phyloP scores from a whole-genome alignment of 768 basidiomycete species.

The Boletus reticuloceps region DNA sequence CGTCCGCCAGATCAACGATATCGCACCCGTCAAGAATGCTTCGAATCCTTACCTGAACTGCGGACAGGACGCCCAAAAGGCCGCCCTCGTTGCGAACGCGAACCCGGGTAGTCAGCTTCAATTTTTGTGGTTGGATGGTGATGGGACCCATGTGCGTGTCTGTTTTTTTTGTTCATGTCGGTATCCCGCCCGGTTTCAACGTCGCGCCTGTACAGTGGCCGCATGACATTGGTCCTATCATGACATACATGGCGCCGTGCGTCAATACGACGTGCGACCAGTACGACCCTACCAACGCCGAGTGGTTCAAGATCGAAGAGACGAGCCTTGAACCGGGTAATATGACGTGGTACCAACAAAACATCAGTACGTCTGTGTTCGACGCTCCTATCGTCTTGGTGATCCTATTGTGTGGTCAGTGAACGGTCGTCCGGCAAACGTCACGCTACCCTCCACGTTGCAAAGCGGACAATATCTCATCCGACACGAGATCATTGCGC shows the following conservation, averaged over 20 bases:
- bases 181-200: background rate
- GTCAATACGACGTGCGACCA: conserved; percentile 53
- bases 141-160: conserved; percentile 34
- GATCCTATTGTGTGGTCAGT: conserved; percentile 23
- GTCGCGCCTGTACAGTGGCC: conserved; percentile 36
- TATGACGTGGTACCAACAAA: conserved; percentile 49
- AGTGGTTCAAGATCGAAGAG: conserved; percentile 76
- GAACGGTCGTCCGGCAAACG: conserved; percentile 38
- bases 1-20: conserved; percentile 43
- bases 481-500: conserved; percentile 78
- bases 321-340: conserved; percentile 40
- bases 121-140: conserved; percentile 55
- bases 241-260: conserved; percentile 74
- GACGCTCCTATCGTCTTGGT: background rate
- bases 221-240: conserved; percentile 63
- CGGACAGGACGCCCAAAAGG: conserved; percentile 51
- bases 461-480: conserved; percentile 71
- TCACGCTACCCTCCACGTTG: conserved; percentile 49
- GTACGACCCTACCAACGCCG: conserved; percentile 54
- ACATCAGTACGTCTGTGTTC: conserved; percentile 44
- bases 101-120: conserved; percentile 56
- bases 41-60: conserved; percentile 57
- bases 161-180: background rate
- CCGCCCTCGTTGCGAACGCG: conserved; percentile 48
- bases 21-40: conserved; percentile 54